phyloP scores from a whole-genome alignment of 345 rosid genomes.

The Euphorbia pulcherrima region DNA sequence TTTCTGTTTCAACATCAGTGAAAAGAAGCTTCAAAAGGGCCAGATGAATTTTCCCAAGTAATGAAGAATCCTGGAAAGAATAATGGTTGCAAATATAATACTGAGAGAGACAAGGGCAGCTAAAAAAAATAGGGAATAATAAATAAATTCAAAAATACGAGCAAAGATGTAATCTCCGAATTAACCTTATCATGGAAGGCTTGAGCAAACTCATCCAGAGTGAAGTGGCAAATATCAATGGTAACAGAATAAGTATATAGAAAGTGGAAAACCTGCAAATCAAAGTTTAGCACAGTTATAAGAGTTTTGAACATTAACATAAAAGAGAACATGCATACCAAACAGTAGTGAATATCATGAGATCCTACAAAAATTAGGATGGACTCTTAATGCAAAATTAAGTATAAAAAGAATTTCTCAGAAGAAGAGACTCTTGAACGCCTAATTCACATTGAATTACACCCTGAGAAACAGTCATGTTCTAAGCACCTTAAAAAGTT shows the following conservation, averaged over 20 bases:
- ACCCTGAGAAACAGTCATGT: constrained; percentile 13
- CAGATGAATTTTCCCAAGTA: constrained; percentile 82
- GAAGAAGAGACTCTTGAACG: constrained; percentile 1
- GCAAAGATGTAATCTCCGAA: constrained; percentile 11
- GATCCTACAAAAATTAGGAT: neutral
- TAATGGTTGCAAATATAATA: constrained; percentile 13
- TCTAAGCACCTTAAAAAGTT: constrained; percentile 74
- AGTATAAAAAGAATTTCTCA: neutral
- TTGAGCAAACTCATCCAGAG: constrained; percentile 85
- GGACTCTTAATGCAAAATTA: neutral
- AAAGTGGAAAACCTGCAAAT: constrained; percentile 82
- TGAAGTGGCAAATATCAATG: constrained; percentile 62
- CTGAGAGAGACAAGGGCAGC: neutral
- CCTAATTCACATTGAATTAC: neutral
- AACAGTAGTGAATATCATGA: neutral
- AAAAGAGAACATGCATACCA: neutral
- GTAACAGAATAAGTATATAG: constrained; percentile 69
- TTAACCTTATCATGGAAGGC: constrained; percentile 92
- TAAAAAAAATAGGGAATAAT: neutral
- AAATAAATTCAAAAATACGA: constrained; percentile 1
- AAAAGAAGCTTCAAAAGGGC: constrained; percentile 85
- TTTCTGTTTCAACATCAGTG: constrained; percentile 61
- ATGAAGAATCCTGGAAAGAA: constrained; percentile 67
- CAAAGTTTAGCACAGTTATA: constrained; percentile 17
- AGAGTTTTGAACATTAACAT: neutral